These are phyloP conservation scores for Hamigera avellanea DNA, from an alignment of 495 filamentous ascomycete species.

Conservation along the genomic window DNA sequence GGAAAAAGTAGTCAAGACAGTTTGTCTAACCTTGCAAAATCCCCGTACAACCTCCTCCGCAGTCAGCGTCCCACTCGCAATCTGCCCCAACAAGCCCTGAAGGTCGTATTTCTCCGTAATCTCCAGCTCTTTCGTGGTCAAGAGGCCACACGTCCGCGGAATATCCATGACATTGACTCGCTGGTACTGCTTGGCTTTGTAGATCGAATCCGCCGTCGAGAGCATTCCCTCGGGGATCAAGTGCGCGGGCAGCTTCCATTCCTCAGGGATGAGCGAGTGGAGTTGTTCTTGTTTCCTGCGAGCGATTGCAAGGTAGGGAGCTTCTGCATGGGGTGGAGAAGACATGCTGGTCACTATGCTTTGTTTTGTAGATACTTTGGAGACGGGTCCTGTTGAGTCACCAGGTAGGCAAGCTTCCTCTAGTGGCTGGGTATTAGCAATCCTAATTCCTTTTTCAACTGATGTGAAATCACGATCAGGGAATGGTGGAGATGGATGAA, in stretches of 20 bases:
- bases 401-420: too few species aligned
- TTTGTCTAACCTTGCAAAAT: conserved; percentile 40
- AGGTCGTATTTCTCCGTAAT: conserved; percentile 51
- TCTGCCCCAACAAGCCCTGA: conserved; percentile 33
- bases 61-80: conserved; percentile 34
- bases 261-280: background rate
- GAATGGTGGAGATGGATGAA: too few species aligned
- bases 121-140: conserved; percentile 38
- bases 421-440: too few species aligned
- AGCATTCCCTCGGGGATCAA: background rate
- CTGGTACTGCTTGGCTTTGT: background rate
- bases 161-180: conserved; percentile 11
- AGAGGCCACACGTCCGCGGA: conserved; percentile 37
- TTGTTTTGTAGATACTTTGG: background rate
- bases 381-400: too few species aligned
- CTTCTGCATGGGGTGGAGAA: background rate
- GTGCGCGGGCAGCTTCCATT: background rate
- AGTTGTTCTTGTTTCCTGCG: background rate
- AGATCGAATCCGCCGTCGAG: background rate
- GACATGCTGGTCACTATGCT: background rate
- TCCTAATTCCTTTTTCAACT: too few species aligned
- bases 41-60: conserved; percentile 42
- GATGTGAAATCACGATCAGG: too few species aligned
- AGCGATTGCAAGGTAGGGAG: background rate
- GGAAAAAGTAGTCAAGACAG: background rate